phyloP scores from a whole-genome alignment of 2,329 filamentous ascomycete genomes.

The Torrubiella hemipterigena region DNA sequence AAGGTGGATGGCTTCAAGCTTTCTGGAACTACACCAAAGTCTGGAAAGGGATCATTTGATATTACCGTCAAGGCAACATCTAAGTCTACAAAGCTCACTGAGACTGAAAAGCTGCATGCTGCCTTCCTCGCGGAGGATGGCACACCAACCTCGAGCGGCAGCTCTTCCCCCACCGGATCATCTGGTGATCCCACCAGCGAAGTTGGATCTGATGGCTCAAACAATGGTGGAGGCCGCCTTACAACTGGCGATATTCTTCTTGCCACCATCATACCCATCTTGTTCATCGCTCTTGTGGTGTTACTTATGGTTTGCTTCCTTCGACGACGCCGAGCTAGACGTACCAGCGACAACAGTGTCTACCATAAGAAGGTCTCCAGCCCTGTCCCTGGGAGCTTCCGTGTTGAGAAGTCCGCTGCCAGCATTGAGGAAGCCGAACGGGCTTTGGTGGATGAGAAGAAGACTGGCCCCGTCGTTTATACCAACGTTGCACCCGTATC shows the following conservation, averaged over 20 bases:
- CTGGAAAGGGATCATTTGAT: conserved; percentile 17
- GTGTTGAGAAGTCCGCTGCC: conserved; percentile 13
- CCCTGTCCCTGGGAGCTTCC: conserved; percentile 16
- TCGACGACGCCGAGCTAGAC: conserved; percentile 16
- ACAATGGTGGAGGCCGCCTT: conserved; percentile 11
- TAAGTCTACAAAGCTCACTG: conserved; percentile 18
- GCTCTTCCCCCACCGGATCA: conserved; percentile 11
- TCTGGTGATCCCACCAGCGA: conserved; percentile 12
- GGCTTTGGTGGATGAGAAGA: conserved; percentile 13
- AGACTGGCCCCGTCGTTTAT: no score
- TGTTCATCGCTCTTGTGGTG: conserved; percentile 20
- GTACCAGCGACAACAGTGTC: conserved; percentile 16
- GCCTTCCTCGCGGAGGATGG: conserved; percentile 17
- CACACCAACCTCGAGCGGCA: conserved; percentile 11
- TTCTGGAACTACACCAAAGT: conserved; percentile 26
- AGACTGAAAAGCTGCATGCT: conserved; percentile 25
- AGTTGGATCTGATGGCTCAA: conserved; percentile 6
- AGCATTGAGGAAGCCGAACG: conserved; percentile 13
- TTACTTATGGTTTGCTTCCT: conserved; percentile 21
- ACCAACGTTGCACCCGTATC: no score
- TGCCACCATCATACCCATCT: conserved; percentile 30
- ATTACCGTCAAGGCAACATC: conserved; percentile 20
- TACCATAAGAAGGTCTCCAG: conserved; percentile 20
- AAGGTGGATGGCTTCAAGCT: conserved; percentile 24
- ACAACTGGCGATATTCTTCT: conserved; percentile 24